Evolutionary conservation across 2,329 filamentous ascomycete genomes (phyloP).

Genomic region (Ophiostoma sp.): DNA sequence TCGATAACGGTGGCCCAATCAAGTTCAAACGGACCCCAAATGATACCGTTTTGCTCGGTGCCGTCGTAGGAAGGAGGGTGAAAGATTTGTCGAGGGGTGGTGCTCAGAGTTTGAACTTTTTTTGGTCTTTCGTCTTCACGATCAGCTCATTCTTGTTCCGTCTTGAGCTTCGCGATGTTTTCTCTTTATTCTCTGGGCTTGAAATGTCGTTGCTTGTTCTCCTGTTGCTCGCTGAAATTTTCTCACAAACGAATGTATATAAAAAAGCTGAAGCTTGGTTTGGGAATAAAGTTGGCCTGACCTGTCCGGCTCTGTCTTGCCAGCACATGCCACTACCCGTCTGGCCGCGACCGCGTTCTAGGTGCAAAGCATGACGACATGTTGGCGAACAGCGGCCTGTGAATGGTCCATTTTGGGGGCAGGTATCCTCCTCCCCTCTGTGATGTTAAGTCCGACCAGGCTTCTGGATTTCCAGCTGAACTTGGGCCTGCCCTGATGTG

Average conservation of each 20-base stretch:
- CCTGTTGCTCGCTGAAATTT: background rate
- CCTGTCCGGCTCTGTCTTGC: background rate
- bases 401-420: conserved; percentile 26
- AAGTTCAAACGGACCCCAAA: background rate
- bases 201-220: background rate
- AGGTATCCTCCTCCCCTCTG: conserved; percentile 3
- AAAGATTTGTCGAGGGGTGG: background rate
- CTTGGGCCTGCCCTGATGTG: background rate
- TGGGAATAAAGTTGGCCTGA: conserved; percentile 13
- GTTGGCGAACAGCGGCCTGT: conserved; percentile 24
- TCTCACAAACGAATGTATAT: background rate
- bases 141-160: background rate
- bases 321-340: conserved; percentile 19
- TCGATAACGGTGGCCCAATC: background rate
- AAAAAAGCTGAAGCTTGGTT: conserved; percentile 5
- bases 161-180: too few species aligned
- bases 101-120: background rate
- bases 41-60: conserved; percentile 1
- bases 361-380: conserved; percentile 31
- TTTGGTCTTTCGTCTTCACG: background rate
- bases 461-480: background rate
- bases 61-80: background rate
- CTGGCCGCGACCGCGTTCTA: conserved; percentile 18
- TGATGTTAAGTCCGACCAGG: background rate
- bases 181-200: background rate